A percentile compares a stretch with the other conserved stretches of the same genome.
These are phyloP conservation scores for Russula dissimulans DNA, from an alignment of 768 basidiomycete genomes.

Conservation along the genomic window DNA sequence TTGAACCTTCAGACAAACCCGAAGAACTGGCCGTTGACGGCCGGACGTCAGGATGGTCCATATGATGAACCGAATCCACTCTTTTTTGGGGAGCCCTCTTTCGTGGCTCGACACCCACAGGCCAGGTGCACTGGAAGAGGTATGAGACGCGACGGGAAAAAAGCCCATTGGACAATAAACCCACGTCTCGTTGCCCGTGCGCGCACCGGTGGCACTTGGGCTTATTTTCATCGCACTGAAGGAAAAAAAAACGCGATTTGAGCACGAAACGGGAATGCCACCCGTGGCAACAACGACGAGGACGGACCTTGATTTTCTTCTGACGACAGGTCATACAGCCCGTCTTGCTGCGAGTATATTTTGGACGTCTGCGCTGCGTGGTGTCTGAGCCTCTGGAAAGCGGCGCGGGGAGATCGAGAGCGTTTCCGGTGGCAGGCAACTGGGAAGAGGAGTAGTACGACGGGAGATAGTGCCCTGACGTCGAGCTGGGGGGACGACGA, in stretches of 20 bases:
- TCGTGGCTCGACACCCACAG: slow-evolving; percentile 63
- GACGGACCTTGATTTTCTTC: slow-evolving; percentile 85
- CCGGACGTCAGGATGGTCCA: slow-evolving; percentile 42
- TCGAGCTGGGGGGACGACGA: slow-evolving; percentile 19
- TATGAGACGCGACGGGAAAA: background rate
- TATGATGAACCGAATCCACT: slow-evolving; percentile 19
- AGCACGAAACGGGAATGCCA: background rate
- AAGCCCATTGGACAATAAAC: slow-evolving; percentile 20
- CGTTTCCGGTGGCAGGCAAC: slow-evolving; percentile 34
- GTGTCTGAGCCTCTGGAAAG: slow-evolving; percentile 37
- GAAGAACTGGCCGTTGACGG: slow-evolving; percentile 74
- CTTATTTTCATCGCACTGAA: slow-evolving; percentile 83
- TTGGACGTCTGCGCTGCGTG: slow-evolving; percentile 71
- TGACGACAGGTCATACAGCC: slow-evolving; percentile 89
- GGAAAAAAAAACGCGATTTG: background rate
- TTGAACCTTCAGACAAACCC: slow-evolving; percentile 59
- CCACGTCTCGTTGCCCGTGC: slow-evolving; percentile 75
- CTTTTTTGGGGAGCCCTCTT: slow-evolving; percentile 55
- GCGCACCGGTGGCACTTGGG: slow-evolving; percentile 82
- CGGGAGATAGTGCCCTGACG: slow-evolving; percentile 23
- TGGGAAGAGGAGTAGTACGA: slow-evolving; percentile 28
- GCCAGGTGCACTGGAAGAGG: slow-evolving; percentile 64
- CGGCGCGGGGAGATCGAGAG: slow-evolving; percentile 30
- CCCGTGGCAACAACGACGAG: background rate
- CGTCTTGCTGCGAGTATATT: slow-evolving; percentile 91